Conservation (phyloP, 202 grass and related monocot species). For the Saccharum hybrid region DNA sequence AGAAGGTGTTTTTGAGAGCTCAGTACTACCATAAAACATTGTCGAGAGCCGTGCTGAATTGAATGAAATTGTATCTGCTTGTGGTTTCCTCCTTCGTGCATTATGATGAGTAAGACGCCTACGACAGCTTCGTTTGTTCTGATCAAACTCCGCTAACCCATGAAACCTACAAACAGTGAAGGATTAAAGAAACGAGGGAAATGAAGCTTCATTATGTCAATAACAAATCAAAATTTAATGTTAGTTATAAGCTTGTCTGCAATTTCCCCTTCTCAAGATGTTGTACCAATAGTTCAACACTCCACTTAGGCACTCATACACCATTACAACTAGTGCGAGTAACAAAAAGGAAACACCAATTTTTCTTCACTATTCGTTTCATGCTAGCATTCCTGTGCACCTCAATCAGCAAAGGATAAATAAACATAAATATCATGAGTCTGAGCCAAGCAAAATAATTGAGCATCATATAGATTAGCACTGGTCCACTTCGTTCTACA, state of each 20-base stretch:
- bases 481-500: not conserved
- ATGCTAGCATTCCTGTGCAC: not conserved
- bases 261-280: not conserved
- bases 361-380: not conserved
- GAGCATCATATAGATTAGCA: not conserved
- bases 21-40: too few species aligned
- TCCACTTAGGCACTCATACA: not conserved
- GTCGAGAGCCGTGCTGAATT: too few species aligned
- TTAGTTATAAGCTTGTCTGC: not conserved
- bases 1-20: too few species aligned
- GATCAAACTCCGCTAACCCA: slow-evolving; percentile 69
- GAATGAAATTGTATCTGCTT: too few species aligned
- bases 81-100: too few species aligned
- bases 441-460: not conserved
- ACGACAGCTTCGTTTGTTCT: too few species aligned
- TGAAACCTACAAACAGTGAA: slow-evolving; percentile 59
- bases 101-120: too few species aligned
- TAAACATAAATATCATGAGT: slow-evolving; percentile 19
- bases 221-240: not conserved
- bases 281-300: not conserved
- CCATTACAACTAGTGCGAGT: not conserved
- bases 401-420: not conserved
- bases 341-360: not conserved
- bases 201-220: not conserved
- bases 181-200: not conserved